phyloP scores from a whole-genome alignment of 331 rosid genomes.

The Malus hybrid region DNA sequence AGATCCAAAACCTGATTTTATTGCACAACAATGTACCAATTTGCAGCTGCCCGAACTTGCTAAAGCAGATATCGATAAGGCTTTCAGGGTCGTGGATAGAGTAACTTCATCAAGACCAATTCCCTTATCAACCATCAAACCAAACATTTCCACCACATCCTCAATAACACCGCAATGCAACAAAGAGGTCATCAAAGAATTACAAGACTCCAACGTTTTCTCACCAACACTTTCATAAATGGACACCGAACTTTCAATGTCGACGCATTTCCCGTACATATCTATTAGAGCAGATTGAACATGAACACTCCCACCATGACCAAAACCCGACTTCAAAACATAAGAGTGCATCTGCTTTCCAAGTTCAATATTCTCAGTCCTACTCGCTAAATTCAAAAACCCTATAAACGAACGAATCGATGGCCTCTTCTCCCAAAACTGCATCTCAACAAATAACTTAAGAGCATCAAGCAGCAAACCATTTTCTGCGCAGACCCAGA shows the following conservation, averaged over 20 bases:
- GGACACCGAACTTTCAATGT: conserved; percentile 53
- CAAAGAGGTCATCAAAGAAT: conserved; percentile 85
- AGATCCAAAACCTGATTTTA: conserved; percentile 62
- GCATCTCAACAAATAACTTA: conserved; percentile 48
- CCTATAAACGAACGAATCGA: conserved; percentile 60
- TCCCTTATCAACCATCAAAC: conserved; percentile 64
- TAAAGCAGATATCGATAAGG: conserved; percentile 45
- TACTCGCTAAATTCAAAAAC: conserved; percentile 56
- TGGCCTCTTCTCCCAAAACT: conserved; percentile 55
- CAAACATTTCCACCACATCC: conserved; percentile 76
- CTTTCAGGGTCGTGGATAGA: conserved; percentile 61
- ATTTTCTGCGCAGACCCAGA: conserved; percentile 42
- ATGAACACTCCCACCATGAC: conserved; percentile 38
- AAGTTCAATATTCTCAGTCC: conserved; percentile 29
- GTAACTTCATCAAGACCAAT: conserved; percentile 62
- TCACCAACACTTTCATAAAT: conserved; percentile 42
- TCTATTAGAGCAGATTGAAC: conserved; percentile 77
- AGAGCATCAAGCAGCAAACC: conserved; percentile 36
- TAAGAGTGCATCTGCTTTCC: conserved; percentile 70
- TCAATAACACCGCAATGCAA: conserved; percentile 45
- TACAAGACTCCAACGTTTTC: conserved; percentile 54
- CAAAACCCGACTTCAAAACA: conserved; percentile 55
- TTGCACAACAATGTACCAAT: conserved; percentile 53
- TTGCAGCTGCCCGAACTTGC: conserved; percentile 39
- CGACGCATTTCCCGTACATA: conserved; percentile 75